Evolutionary conservation across 352 stramenopile genomes (phyloP), one percentile per base, ranked within the genome.

Genomic region (Globisporangium splendens): DNA sequence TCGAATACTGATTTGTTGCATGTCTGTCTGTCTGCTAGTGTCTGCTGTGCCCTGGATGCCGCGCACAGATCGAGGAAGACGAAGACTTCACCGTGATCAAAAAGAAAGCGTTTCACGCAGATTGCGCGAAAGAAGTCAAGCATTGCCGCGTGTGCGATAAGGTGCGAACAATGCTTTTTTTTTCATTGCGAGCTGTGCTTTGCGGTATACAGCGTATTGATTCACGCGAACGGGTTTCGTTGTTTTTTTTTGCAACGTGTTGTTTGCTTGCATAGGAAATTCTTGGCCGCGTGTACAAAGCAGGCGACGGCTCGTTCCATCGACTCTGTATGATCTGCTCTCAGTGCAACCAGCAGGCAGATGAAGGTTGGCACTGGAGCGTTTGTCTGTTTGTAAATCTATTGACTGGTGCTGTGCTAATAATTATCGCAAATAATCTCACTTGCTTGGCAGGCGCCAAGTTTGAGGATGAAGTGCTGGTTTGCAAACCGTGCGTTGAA

Each of bases 301-400:
- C 72, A 54, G 83, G 68, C 0, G 79, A 82, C 31, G 62, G 64
- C 1, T 73, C 72, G 3, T 93, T 91, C 69, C 83, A 93, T 61
- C 87, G 87, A 47, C 70, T 90, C 14, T 93, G 83, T 51, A 91
- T 93, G 79, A 51, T 85, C 31, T 93, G 83, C 63, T 84, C 79
- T 0, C 63, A 77, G 33, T 93, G 81, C 63, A 67, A 78, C 21
- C 89, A 91, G 59, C 63, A 86, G 14, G 64, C 82, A 1, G 78
- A 84, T 63, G 81, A 93, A 74, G 69, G 76, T 83, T 55, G 35
- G 60, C 67, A 18, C 5, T 48, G n/a, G 28, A 43, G 49, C 2
- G 17, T 46, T 31, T 21, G 43, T 20, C n/a, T 44, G 8, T 10
- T 52, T 49, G 10, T 17, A 35, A 56, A 7, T 52, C 28, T 4